Conservation (phyloP, 129 eudicot genomes). For the Smallanthus sonchifolius region DNA sequence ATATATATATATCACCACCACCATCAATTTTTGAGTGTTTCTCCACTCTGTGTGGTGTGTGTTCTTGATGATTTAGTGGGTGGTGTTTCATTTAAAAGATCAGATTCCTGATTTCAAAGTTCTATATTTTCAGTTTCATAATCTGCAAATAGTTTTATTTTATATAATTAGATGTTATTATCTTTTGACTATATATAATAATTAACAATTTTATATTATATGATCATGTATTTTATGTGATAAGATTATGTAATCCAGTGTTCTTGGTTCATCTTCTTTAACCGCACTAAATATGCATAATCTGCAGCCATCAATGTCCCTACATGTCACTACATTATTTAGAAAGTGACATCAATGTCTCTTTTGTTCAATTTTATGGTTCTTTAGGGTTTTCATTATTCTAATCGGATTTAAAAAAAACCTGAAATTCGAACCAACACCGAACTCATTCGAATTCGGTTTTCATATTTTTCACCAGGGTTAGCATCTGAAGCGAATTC, state of each 20-base stretch:
- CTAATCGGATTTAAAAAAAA: no score
- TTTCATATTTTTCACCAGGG: no score
- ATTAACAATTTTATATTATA: no score
- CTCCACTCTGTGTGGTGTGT: background rate
- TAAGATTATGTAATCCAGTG: background rate
- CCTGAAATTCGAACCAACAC: no score
- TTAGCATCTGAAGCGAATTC: no score
- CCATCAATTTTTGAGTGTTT: background rate
- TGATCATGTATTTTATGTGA: background rate
- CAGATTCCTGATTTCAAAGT: background rate
- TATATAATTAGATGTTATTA: background rate
- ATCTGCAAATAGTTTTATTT: background rate
- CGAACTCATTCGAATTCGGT: no score
- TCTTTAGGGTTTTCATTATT: no score
- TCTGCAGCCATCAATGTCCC: background rate
- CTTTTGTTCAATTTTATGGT: background rate
- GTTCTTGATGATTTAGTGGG: background rate
- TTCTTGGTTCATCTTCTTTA: no score
- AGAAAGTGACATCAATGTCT: background rate
- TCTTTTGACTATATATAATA: no score
- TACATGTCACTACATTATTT: conserved; percentile 7
- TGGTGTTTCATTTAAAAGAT: background rate
- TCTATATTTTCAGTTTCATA: background rate
- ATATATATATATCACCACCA: background rate
- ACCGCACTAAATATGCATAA: background rate